Evolutionary conservation across 2,329 filamentous ascomycete species (phyloP).

Genomic region (Plenodomus lindquistii): DNA sequence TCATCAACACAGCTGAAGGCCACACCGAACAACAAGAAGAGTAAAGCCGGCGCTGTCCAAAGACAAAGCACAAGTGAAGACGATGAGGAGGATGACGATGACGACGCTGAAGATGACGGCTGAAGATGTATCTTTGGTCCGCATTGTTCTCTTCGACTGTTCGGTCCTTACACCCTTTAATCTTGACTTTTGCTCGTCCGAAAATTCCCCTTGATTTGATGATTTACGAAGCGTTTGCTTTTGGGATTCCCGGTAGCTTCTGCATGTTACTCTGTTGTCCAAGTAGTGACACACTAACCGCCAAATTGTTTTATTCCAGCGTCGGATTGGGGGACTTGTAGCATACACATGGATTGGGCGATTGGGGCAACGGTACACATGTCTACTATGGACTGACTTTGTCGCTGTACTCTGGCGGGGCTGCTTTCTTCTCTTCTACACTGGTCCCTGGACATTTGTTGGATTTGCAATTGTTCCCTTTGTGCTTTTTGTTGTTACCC

Average conservation of each 20-base stretch:
- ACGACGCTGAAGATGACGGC: slow-evolving; percentile 56
- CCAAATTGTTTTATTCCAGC: slow-evolving; percentile 38
- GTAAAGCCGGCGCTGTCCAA: slow-evolving; percentile 47
- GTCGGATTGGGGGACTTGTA: slow-evolving; percentile 21
- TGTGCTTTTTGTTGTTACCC: slow-evolving; percentile 10
- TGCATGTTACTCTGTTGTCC: slow-evolving; percentile 38
- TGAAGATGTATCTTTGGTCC: slow-evolving; percentile 13
- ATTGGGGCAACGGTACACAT: slow-evolving; percentile 22
- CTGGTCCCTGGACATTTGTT: slow-evolving; percentile 4
- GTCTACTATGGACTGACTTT: background rate
- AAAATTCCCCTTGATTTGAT: slow-evolving; percentile 30
- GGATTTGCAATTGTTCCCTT: slow-evolving; percentile 8
- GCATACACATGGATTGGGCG: slow-evolving; percentile 26
- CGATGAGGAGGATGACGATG: slow-evolving; percentile 56
- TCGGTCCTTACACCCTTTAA: slow-evolving; percentile 23
- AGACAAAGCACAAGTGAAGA: slow-evolving; percentile 55
- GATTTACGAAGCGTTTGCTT: slow-evolving; percentile 47
- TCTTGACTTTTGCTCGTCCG: slow-evolving; percentile 23
- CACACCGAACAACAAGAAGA: slow-evolving; percentile 51
- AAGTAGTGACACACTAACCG: slow-evolving; percentile 25
- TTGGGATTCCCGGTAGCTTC: slow-evolving; percentile 30
- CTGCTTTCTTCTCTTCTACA: slow-evolving; percentile 4
- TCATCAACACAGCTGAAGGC: slow-evolving; percentile 36
- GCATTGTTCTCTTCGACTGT: slow-evolving; percentile 7
- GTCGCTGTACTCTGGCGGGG: background rate